phyloP scores from a whole-genome alignment of 768 basidiomycete genomes.

The Lactarius sanguifluus region DNA sequence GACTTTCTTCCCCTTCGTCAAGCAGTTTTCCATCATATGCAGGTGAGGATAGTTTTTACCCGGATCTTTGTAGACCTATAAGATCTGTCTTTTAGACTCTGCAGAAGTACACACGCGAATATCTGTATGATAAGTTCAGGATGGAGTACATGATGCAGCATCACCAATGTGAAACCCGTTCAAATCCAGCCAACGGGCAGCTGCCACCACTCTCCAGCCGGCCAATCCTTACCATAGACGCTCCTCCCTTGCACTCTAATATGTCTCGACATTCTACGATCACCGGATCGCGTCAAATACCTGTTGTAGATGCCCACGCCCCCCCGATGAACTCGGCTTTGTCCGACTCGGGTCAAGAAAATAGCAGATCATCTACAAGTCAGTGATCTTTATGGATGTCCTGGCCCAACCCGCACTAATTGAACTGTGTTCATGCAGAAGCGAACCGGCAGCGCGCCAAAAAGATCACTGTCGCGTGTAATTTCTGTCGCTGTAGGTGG shows the following conservation, averaged over 20 bases:
- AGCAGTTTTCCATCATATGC: slow-evolving; percentile 86
- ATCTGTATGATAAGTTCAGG: slow-evolving; percentile 77
- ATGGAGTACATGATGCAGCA: slow-evolving; percentile 56
- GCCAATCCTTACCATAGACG: slow-evolving; percentile 29
- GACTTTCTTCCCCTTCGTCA: slow-evolving; percentile 77
- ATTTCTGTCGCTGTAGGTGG: slow-evolving; percentile 83
- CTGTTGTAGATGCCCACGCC: slow-evolving; percentile 35
- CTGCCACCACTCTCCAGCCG: slow-evolving; percentile 37
- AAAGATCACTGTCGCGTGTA: slow-evolving; percentile 88
- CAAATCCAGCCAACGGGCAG: slow-evolving; percentile 32
- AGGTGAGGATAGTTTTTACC: slow-evolving; percentile 50
- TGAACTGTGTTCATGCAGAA: slow-evolving; percentile 39
- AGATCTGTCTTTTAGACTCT: slow-evolving; percentile 53
- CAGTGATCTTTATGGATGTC: slow-evolving; percentile 32
- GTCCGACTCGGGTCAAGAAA: slow-evolving; percentile 33
- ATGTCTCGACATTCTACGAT: slow-evolving; percentile 31
- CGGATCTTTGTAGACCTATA: neutral
- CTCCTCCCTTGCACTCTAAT: slow-evolving; percentile 20
- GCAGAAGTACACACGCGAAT: slow-evolving; percentile 81
- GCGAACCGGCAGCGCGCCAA: slow-evolving; percentile 69
- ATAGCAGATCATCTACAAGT: slow-evolving; percentile 40
- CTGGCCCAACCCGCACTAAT: slow-evolving; percentile 26
- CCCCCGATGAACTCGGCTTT: slow-evolving; percentile 23
- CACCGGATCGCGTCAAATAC: slow-evolving; percentile 44
- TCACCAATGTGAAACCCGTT: slow-evolving; percentile 18